A percentile compares a stretch with the other conserved stretches of the same genome.
phyloP scores from a whole-genome alignment of 495 filamentous ascomycete species.

The Neurospora sp. region DNA sequence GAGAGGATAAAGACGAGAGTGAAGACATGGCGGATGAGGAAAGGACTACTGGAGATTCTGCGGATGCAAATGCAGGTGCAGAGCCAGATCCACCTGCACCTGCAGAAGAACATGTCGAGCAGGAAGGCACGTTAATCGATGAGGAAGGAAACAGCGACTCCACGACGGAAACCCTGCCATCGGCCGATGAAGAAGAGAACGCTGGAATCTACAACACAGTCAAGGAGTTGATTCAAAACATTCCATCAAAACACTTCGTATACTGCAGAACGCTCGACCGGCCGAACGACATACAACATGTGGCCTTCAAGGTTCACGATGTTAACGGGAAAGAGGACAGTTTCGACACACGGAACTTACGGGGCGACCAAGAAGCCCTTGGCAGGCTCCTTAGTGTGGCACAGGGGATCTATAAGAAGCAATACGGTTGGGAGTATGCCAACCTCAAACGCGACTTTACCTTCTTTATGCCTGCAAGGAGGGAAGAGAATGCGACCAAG shows the following conservation, averaged over 20 bases:
- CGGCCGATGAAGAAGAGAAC: neutral
- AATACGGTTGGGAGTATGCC: neutral
- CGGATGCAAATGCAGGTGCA: neutral
- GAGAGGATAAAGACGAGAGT: neutral
- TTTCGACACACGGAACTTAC: neutral
- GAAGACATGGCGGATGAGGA: neutral
- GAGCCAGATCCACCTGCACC: neutral
- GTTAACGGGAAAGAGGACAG: neutral
- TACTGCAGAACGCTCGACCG: neutral
- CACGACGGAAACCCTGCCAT: neutral
- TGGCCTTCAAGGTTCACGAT: neutral
- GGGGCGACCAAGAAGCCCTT: neutral
- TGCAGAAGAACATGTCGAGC: neutral
- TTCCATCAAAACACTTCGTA: neutral
- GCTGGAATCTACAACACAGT: neutral
- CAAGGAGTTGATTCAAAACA: neutral
- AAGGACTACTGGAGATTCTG: neutral
- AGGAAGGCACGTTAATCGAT: neutral
- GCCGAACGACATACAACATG: neutral
- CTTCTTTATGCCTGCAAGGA: neutral
- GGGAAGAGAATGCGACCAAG: neutral
- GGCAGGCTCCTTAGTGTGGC: neutral
- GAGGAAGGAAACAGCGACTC: neutral
- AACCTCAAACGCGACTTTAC: neutral
- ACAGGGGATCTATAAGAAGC: neutral